Evolutionary conservation across 2,329 filamentous ascomycete species (phyloP).

Genomic region (Nothomitra cinnamomea): DNA sequence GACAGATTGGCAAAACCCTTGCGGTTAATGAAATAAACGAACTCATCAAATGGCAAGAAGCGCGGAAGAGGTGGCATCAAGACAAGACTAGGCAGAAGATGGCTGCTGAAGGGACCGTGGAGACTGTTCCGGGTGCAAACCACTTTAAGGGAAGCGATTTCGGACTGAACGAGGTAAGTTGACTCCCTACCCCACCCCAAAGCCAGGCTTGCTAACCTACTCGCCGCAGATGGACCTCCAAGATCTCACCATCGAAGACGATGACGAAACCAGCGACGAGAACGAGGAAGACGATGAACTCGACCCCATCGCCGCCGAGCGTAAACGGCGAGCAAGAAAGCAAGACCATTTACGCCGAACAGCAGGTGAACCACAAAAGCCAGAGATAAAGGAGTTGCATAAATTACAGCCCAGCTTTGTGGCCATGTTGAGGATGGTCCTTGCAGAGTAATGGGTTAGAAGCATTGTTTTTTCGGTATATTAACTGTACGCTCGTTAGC

Average conservation of each 20-base stretch:
- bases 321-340: slow-evolving; percentile 56
- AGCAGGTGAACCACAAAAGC: slow-evolving; percentile 74
- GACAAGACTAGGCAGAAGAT: slow-evolving; percentile 98
- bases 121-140: slow-evolving; percentile 32
- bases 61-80: slow-evolving; percentile 92
- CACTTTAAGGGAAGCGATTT: slow-evolving; percentile 72
- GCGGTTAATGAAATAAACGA: slow-evolving; percentile 67
- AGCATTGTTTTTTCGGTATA: background rate
- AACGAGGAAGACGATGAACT: slow-evolving; percentile 61
- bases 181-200: background rate
- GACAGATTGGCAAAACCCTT: slow-evolving; percentile 50
- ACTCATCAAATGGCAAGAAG: slow-evolving; percentile 85
- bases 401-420: slow-evolving; percentile 69
- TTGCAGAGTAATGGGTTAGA: slow-evolving; percentile 41
- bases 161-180: slow-evolving; percentile 57
- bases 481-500: background rate
- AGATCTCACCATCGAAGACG: slow-evolving; percentile 62
- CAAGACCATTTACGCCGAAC: slow-evolving; percentile 66
- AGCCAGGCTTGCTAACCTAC: slow-evolving; percentile 9
- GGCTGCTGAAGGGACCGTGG: slow-evolving; percentile 58
- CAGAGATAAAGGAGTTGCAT: slow-evolving; percentile 58
- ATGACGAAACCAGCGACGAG: slow-evolving; percentile 41
- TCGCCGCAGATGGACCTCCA: slow-evolving; percentile 48
- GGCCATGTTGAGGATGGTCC: slow-evolving; percentile 62
- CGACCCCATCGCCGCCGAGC: slow-evolving; percentile 77